phyloP scores from a whole-genome alignment of 2,329 filamentous ascomycete species.

The Talaromyces islandicus region DNA sequence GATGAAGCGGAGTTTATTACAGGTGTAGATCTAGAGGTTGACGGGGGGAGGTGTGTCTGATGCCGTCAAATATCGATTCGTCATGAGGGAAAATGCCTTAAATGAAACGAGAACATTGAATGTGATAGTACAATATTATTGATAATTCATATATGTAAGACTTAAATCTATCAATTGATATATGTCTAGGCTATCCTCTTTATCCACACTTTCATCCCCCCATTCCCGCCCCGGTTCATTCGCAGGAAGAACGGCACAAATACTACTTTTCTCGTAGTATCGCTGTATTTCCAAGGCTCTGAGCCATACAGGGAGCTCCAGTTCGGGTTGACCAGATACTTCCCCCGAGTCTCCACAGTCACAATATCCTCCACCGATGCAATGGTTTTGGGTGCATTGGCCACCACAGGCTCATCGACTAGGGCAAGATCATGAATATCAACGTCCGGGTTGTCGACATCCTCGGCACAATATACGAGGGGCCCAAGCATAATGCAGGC shows the following conservation, averaged over 20 bases:
- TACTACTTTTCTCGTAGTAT: conserved; percentile 29
- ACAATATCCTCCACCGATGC: conserved; percentile 16
- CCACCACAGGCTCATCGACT: conserved; percentile 7
- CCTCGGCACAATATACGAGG: conserved; percentile 57
- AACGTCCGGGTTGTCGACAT: conserved; percentile 53
- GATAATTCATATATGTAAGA: background rate
- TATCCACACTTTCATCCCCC: conserved; percentile 47
- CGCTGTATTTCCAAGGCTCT: conserved; percentile 13
- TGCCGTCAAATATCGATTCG: background rate
- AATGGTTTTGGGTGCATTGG: conserved; percentile 22
- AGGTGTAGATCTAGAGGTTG: conserved; percentile 56
- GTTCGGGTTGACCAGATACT: conserved; percentile 10
- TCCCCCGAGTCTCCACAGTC: conserved; percentile 1
- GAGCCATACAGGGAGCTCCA: conserved; percentile 16
- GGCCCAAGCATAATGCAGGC: conserved; percentile 52
- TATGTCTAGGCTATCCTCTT: conserved; percentile 1
- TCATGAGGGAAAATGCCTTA: background rate
- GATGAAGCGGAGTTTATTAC: conserved; percentile 68
- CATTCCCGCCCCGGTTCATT: conserved; percentile 49
- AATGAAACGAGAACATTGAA: too few relatives aligned
- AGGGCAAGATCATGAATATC: conserved; percentile 37
- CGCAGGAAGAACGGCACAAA: conserved; percentile 54
- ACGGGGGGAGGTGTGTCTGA: conserved; percentile 2
- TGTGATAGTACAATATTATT: background rate
- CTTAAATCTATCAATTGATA: too few relatives aligned